These are phyloP conservation scores for Rhododendron henanense DNA, from an alignment of 148 eudicot species.

Conservation along the genomic window DNA sequence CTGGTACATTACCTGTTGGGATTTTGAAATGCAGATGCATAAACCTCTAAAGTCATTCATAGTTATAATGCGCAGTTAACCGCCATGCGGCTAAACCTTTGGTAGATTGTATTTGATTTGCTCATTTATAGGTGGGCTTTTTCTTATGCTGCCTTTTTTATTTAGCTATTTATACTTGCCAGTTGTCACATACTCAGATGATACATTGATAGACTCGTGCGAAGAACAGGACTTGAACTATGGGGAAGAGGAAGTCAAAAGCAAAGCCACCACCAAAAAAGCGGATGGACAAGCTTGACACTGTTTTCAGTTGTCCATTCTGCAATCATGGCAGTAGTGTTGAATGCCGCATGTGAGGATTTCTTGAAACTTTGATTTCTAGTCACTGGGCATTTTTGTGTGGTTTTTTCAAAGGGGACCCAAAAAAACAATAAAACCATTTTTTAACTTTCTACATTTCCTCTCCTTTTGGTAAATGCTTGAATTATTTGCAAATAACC, in stretches of 20 bases:
- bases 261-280: conserved; percentile 87
- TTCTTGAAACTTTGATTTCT: background rate
- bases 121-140: background rate
- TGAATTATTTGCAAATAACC: background rate
- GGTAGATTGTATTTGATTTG: background rate
- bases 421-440: background rate
- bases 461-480: background rate
- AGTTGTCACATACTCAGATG: background rate
- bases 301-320: conserved; percentile 88
- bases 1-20: background rate
- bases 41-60: background rate
- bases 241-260: conserved; percentile 93
- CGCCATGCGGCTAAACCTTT: background rate
- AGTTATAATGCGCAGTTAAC: background rate
- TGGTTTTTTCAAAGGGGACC: background rate
- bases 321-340: conserved; percentile 88
- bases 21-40: background rate
- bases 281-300: conserved; percentile 81
- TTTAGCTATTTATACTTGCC: background rate
- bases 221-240: conserved; percentile 20
- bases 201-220: background rate
- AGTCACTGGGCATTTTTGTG: background rate
- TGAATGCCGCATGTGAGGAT: conserved; percentile 80
- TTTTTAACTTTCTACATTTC: background rate
- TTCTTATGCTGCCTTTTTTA: background rate